Evolutionary conservation across 2,329 filamentous ascomycete genomes (phyloP).

Genomic region (Fonsecaea monophora): DNA sequence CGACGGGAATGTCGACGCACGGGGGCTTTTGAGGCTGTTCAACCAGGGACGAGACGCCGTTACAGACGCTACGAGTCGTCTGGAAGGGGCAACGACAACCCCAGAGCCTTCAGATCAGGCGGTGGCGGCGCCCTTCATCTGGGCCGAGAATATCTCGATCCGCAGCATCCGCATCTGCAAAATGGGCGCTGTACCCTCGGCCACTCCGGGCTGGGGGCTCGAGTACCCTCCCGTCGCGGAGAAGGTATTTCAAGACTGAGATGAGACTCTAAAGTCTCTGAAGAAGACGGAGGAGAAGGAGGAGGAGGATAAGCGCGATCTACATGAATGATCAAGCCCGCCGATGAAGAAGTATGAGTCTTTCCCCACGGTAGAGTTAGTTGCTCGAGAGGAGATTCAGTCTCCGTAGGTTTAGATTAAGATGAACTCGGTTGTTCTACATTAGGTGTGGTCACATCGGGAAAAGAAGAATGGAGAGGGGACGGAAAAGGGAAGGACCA

Average conservation of each 20-base stretch:
- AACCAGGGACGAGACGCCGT: conserved; percentile 33
- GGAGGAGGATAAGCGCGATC: neutral
- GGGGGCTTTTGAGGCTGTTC: conserved; percentile 44
- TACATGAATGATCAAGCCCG: too few relatives aligned
- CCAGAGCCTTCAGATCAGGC: neutral
- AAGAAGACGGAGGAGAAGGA: neutral
- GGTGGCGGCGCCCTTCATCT: conserved; percentile 61
- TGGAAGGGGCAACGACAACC: neutral
- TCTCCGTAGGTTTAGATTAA: too few relatives aligned
- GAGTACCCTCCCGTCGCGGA: conserved; percentile 60
- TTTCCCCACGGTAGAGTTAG: too few relatives aligned
- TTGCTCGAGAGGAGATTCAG: too few relatives aligned
- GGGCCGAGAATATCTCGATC: conserved; percentile 72
- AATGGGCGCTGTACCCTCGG: conserved; percentile 80
- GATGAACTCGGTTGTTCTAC: too few relatives aligned
- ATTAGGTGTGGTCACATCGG: too few relatives aligned
- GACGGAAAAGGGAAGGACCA: too few relatives aligned
- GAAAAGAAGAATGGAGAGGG: too few relatives aligned
- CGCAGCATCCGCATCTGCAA: conserved; percentile 78
- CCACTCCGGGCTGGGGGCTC: conserved; percentile 58
- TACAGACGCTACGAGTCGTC: neutral
- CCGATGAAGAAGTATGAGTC: too few relatives aligned
- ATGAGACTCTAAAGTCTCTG: neutral
- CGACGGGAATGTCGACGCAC: conserved; percentile 56
- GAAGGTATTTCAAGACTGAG: conserved; percentile 36